Percentiles rank a stretch among this genome's conserved stretches.
Evolutionary conservation across 768 basidiomycete genomes (phyloP).

Genomic region (Crucibulum laeve): DNA sequence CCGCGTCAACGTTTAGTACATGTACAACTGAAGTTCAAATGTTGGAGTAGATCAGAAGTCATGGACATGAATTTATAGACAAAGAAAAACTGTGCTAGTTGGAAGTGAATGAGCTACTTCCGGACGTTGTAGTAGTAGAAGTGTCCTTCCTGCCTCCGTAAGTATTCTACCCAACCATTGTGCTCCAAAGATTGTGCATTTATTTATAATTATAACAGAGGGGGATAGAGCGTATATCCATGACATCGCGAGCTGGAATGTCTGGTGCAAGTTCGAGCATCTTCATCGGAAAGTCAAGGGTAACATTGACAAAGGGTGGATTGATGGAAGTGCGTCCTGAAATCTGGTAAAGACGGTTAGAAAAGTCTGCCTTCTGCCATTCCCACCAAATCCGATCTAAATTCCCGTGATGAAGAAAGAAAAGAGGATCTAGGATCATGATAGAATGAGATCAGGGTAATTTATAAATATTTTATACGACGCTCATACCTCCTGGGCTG

Average conservation of each 20-base stretch:
- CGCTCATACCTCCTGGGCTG: slow-evolving; percentile 1
- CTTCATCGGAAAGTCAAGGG: background rate
- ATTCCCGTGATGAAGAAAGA: slow-evolving; percentile 18
- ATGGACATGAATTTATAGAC: too few relatives aligned
- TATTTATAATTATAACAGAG: background rate
- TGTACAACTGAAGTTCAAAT: too few relatives aligned
- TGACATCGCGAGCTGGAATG: background rate
- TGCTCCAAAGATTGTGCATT: too few relatives aligned
- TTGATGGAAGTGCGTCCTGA: slow-evolving; percentile 5
- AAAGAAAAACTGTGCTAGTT: too few relatives aligned
- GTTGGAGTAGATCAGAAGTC: too few relatives aligned
- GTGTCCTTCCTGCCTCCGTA: too few relatives aligned
- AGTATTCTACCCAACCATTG: too few relatives aligned
- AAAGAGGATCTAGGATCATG: slow-evolving; percentile 12
- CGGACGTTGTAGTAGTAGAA: too few relatives aligned
- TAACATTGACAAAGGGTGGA: background rate
- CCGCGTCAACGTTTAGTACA: too few relatives aligned
- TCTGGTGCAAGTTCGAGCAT: background rate
- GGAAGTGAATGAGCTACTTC: too few relatives aligned
- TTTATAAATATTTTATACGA: background rate
- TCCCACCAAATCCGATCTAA: slow-evolving; percentile 16
- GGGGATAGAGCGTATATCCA: background rate
- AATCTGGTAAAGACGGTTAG: slow-evolving; percentile 9
- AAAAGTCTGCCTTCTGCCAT: slow-evolving; percentile 12
- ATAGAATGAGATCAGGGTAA: background rate